Evolutionary conservation across 148 eudicot genomes (phyloP), one percentile per base, ranked within the genome.

Genomic region (Agrostemma githago): DNA sequence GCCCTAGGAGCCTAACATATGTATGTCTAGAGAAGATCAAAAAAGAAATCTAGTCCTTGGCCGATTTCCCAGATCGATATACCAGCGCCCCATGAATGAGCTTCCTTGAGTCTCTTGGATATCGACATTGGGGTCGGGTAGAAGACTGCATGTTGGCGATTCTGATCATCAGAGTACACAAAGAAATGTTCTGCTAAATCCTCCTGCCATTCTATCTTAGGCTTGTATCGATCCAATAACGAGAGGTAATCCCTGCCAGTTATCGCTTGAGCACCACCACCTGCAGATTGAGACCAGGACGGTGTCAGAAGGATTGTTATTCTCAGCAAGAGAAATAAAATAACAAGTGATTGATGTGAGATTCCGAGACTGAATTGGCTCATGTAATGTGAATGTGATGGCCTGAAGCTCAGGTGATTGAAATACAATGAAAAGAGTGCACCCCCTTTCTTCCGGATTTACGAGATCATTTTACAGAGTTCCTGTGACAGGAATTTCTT

Each of bases 51-150:
- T 71, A 95, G 80, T 66, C 99, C 99, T 86, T 95, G 99, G n/a
- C 99, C 99, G 42, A 95, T 88, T 85, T 95, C 99, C 99, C 99
- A 95, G 51, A 95, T 92, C n/a, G 99, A 90, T 76, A 92, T 84
- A 77, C 96, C 96, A 67, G 94, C 95, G 44, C 94, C 89, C 99
- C 94, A 92, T 17, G 88, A 83, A 70, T 76, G 89, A 78, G 95
- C 96, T 87, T 88, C 96, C 70, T 90, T 85, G 53, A 96, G 85
- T 69, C 99, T 89, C 79, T 72, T 48, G 26, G 88, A 76, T 26
- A 92, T 86, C 40, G 99, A 96, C 85, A 83, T 72, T 67, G 77
- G 79, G 26, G 95, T 82, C 3, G 99, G 99, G 82, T 92, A 96
- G 81, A 92, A 96, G 71, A 96, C 96, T 10, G 86, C 97, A 72